These are phyloP conservation scores for Capsicum baccatum DNA, from an alignment of 257 asterid genomes.

Conservation along the genomic window DNA sequence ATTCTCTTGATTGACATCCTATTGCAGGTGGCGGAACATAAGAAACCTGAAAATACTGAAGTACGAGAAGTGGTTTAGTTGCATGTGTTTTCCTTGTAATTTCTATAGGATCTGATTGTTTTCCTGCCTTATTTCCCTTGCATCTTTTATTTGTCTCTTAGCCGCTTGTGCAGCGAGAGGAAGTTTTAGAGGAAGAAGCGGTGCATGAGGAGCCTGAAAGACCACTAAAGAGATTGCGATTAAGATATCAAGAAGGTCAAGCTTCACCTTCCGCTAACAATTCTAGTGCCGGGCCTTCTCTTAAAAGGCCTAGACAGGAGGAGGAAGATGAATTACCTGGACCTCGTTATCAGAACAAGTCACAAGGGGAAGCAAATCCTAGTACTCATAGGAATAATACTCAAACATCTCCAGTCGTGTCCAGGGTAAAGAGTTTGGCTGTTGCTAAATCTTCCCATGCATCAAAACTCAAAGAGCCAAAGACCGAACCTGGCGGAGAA, in stretches of 20 bases:
- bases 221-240: constrained; percentile 69
- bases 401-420: background rate
- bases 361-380: constrained; percentile 30
- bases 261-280: constrained; percentile 36
- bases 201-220: constrained; percentile 56
- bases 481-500: constrained; percentile 34
- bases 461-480: constrained; percentile 46
- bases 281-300: constrained; percentile 37
- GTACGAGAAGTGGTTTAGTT: constrained; percentile 9
- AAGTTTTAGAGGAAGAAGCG: constrained; percentile 53
- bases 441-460: constrained; percentile 43
- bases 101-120: constrained; percentile 11
- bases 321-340: constrained; percentile 51
- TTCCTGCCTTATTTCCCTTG: background rate
- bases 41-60: constrained; percentile 30
- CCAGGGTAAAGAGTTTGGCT: constrained; percentile 37
- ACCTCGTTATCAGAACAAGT: constrained; percentile 34
- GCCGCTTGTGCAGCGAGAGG: constrained; percentile 35
- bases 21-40: constrained; percentile 26
- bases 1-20: constrained; percentile 23
- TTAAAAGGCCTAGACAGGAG: constrained; percentile 62
- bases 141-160: constrained; percentile 10
- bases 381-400: constrained; percentile 37
- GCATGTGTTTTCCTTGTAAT: constrained; percentile 21
- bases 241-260: constrained; percentile 53